phyloP scores from a whole-genome alignment of 345 rosid genomes.

The Brassica nigra region DNA sequence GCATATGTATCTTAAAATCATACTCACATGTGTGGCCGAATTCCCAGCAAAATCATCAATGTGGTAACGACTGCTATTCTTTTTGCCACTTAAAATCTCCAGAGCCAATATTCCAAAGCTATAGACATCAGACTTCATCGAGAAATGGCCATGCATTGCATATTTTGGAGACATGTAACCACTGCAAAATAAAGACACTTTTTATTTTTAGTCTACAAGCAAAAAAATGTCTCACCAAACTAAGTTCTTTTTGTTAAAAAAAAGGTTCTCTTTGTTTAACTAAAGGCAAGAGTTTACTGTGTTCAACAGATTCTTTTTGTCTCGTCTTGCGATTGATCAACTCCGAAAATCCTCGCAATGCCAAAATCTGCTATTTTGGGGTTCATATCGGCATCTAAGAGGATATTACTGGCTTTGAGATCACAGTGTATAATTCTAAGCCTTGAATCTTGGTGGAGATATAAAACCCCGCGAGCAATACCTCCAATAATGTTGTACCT shows the following conservation, averaged over 20 bases:
- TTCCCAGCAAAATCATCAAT: conserved; percentile 3
- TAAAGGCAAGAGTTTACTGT: not conserved
- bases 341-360: not conserved
- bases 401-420: not conserved
- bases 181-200: not conserved
- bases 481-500: not conserved
- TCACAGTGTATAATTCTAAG: not conserved
- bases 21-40: conserved; percentile 38
- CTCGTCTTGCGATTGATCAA: not conserved
- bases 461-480: not conserved
- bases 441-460: conserved; percentile 2
- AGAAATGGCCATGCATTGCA: not conserved
- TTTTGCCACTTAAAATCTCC: not conserved
- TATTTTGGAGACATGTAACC: conserved; percentile 4
- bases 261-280: no score
- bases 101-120: not conserved
- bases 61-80: not conserved
- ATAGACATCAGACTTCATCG: not conserved
- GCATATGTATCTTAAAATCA: not conserved
- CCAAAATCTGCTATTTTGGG: conserved; percentile 4
- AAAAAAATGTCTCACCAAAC: not conserved
- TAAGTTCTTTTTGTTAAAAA: no score
- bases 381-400: not conserved
- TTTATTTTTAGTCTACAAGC: not conserved
- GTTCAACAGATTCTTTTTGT: not conserved